phyloP scores from a whole-genome alignment of 1,139 yeast genomes.

The Sugiyamaella grinbergsii region DNA sequence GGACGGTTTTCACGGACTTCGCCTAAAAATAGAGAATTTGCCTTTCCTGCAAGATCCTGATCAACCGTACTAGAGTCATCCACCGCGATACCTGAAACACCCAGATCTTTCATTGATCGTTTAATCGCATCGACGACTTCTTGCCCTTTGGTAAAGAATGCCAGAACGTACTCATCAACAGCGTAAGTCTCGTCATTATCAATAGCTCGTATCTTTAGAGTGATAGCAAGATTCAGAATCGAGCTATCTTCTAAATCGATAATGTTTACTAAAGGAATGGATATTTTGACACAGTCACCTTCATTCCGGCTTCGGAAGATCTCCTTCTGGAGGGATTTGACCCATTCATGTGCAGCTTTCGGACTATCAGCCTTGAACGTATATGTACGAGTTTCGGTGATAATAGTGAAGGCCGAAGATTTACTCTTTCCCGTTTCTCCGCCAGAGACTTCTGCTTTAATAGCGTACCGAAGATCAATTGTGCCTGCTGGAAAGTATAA shows the following conservation, averaged over 20 bases:
- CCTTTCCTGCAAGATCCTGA: slow-evolving; percentile 14
- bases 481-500: slow-evolving; percentile 79
- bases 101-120: slow-evolving; percentile 25
- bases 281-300: slow-evolving; percentile 72
- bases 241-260: slow-evolving; percentile 58
- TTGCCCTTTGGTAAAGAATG: slow-evolving; percentile 52
- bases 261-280: slow-evolving; percentile 73
- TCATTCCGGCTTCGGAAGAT: slow-evolving; percentile 72
- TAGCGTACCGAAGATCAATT: slow-evolving; percentile 68
- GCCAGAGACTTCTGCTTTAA: slow-evolving; percentile 54
- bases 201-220: slow-evolving; percentile 51
- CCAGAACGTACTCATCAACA: slow-evolving; percentile 66
- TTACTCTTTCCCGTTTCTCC: slow-evolving; percentile 37
- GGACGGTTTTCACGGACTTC: slow-evolving; percentile 11
- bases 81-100: slow-evolving; percentile 26
- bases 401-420: slow-evolving; percentile 36
- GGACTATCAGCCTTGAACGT: slow-evolving; percentile 72
- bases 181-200: slow-evolving; percentile 56
- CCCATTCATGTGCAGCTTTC: slow-evolving; percentile 79
- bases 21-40: slow-evolving; percentile 2
- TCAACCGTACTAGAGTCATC: slow-evolving; percentile 6
- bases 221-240: slow-evolving; percentile 54
- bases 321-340: slow-evolving; percentile 68
- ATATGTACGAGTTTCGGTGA: slow-evolving; percentile 61
- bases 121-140: slow-evolving; percentile 28